Evolutionary conservation across 2,329 filamentous ascomycete species (phyloP), one percentile per base, ranked within the genome.

Genomic region (Exserohilum rostratum): DNA sequence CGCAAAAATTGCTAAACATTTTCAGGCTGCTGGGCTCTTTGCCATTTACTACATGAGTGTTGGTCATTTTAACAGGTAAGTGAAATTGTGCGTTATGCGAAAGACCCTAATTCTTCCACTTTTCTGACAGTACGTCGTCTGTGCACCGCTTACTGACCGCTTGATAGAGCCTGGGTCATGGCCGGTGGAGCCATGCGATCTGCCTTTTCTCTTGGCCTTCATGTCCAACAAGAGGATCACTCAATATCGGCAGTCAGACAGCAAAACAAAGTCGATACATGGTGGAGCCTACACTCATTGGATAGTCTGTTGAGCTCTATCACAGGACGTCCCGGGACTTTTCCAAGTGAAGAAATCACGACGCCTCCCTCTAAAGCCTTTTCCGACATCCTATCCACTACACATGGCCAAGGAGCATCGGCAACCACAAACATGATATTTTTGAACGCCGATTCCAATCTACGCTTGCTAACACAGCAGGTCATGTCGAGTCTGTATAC

Each of bases 201-300:
- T 35, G 73, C 67, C 10, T 52, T 68, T 20, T 67, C 65, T 6
- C 61, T 71, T 3, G 73, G 72, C 6, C 56, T 76, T 2, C 72
- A 76, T 48, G 39, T 75, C 17, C 62, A 66, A n/a, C 70, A 72
- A 22, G 53, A 65, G 11, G 59, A 60, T 15, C 51, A 56, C 4
- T 53, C 57, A 10, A 43, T 63, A 10, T 29, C 56, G 1, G 53
- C 62, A 7, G 35, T 53, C 4, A 49, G 58, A 27, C 68, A 66
- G 50, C 72, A 76, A 58, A 63, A 64, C 12, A 57, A 68, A 42
- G 57, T 68, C 6, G 64, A 70, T 20, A 65, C 71, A 15, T 77
- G 75, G 75, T 75, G 75, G 69, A 68, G 69, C 18, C 35, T 77
- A 10, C 67, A 70, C 43, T 64, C 66, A 7, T 35, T 73, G 10